These are phyloP conservation scores for Candida verbasci DNA, from an alignment of 805 yeast genomes.

Conservation along the genomic window DNA sequence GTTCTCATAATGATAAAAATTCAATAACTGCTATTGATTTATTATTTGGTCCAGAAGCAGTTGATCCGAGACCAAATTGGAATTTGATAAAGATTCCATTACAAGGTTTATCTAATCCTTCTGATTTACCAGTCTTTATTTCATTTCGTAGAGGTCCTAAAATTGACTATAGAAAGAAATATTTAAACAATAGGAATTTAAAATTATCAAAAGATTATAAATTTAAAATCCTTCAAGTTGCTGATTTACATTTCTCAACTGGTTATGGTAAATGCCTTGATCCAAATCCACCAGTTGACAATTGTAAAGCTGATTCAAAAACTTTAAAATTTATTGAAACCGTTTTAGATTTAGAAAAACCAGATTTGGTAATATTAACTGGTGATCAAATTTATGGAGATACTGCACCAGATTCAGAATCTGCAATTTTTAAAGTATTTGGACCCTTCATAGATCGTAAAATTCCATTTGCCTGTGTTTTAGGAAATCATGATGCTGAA, in stretches of 20 bases:
- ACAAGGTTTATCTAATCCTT: constrained; percentile 15
- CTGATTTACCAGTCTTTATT: constrained; percentile 21
- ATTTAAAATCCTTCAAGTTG: constrained; percentile 81
- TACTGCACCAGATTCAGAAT: constrained; percentile 72
- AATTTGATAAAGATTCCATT: constrained; percentile 25
- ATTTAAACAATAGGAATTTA: constrained; percentile 24
- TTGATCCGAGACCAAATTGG: constrained; percentile 80
- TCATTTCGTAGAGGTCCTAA: constrained; percentile 33
- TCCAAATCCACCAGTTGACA: constrained; percentile 51
- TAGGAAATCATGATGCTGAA: constrained; percentile 96
- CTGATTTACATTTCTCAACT: constrained; percentile 88
- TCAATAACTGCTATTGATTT: constrained; percentile 60
- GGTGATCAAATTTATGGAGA: constrained; percentile 93
- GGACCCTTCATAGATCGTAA: constrained; percentile 60
- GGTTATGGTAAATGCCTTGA: constrained; percentile 79
- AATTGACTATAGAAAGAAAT: constrained; percentile 21
- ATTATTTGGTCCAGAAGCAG: constrained; percentile 67
- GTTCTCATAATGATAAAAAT: constrained; percentile 26
- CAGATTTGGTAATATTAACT: constrained; percentile 80
- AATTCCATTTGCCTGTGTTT: constrained; percentile 79
- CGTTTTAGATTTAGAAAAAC: constrained; percentile 70
- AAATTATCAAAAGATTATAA: constrained; percentile 39
- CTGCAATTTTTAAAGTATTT: constrained; percentile 74
- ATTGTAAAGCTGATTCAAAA: constrained; percentile 75
- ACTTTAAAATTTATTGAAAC: constrained; percentile 58